A percentile compares a stretch with the other conserved stretches of the same genome.
These are phyloP conservation scores for Ilex aquifolium DNA, from an alignment of 257 asterid species.

Conservation along the genomic window DNA sequence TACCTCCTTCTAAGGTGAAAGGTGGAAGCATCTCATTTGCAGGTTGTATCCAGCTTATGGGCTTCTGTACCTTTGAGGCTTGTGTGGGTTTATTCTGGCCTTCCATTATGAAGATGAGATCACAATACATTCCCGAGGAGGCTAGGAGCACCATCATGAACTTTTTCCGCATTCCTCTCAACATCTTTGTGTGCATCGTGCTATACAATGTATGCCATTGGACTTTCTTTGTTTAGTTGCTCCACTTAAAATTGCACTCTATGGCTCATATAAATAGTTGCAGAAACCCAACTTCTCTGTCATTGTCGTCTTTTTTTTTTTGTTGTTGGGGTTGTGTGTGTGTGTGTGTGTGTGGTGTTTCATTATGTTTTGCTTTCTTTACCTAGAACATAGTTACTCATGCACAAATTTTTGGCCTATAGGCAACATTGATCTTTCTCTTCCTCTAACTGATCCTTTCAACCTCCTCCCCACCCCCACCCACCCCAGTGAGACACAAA, in stretches of 20 bases:
- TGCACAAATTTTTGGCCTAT: background rate
- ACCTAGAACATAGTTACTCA: background rate
- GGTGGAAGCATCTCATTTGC: slow-evolving; percentile 71
- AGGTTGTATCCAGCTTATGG: slow-evolving; percentile 81
- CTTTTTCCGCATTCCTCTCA: slow-evolving; percentile 92
- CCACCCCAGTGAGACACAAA: no score
- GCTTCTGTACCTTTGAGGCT: slow-evolving; percentile 84
- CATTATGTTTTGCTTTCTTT: background rate
- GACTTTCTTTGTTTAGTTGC: slow-evolving; percentile 2
- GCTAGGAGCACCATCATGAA: slow-evolving; percentile 97
- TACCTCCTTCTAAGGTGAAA: slow-evolving; percentile 50
- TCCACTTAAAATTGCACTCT: background rate
- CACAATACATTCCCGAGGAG: slow-evolving; percentile 96
- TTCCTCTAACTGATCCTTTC: background rate
- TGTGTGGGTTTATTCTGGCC: slow-evolving; percentile 99
- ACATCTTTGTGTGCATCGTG: slow-evolving; percentile 88
- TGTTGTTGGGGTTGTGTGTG: no score
- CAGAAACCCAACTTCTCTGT: background rate
- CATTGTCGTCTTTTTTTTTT: background rate
- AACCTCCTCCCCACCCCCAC: no score
- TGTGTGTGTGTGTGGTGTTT: background rate
- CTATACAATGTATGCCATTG: slow-evolving; percentile 71
- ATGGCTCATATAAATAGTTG: background rate
- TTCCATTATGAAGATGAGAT: slow-evolving; percentile 98
- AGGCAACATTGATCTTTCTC: background rate